Evolutionary conservation across 352 stramenopile species (phyloP), one percentile per base, ranked within the genome.

Genomic region (Thraustotheca clavata): DNA sequence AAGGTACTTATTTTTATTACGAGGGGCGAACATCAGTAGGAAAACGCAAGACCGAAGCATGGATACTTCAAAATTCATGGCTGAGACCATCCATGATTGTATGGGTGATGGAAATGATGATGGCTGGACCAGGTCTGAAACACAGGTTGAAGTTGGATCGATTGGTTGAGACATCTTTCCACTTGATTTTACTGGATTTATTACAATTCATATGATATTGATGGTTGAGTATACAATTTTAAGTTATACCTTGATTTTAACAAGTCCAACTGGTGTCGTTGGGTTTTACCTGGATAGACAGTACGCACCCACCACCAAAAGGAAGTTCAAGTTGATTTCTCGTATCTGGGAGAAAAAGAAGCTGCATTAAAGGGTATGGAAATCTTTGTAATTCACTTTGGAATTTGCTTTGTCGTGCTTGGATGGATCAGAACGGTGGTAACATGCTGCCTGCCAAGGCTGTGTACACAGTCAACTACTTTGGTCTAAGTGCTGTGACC

Each of bases 401-500:
- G 3, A 3, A 20, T 52, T 52, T 52, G 43, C 43, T n/a, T 24
- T 47, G n/a, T 24, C 22, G 39, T 47, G 39, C 39, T 24, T 14
- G 24, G 24, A 52, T 52, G 43, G 43, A 24, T 7, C 9, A 14
- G 9, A 31, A 52, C 43, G 31, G 43, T 31, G 34, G 24, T 35
- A 52, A 11, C 43, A 52, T 24, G 43, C n/a, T 52, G 38, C 36
- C 57, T 4, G 57, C 38, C 26, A 65, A 65, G 57, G 57, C 57
- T 32, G 47, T 65, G 38, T 54, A 65, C 26, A 34, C 35, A 16
- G 32, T 65, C 38, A 65, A 48, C 57, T 54, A 54, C 22, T 65
- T 65, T 55, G 57, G n/a, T 11, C 41, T 65, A 6, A 54, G 38
- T 22, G 32, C 57, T 11, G 38, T 65, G n/a, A 11, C 34, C 1